A percentile compares a stretch with the other conserved stretches of the same genome.
Evolutionary conservation across 345 rosid species (phyloP).

Genomic region (Ailanthus altissimus): DNA sequence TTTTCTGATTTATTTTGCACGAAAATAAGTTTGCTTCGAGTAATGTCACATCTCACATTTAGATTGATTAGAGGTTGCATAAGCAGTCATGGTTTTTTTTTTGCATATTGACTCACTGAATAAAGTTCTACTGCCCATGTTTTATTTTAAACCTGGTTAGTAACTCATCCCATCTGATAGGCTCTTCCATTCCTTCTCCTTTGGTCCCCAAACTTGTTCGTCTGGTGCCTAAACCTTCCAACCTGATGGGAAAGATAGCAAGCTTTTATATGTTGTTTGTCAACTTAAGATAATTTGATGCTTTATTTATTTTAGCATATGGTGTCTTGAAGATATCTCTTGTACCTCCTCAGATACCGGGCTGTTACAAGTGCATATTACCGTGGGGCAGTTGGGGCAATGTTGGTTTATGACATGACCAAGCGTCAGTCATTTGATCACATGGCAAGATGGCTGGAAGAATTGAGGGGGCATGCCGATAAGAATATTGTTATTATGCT

Average conservation of each 20-base stretch:
- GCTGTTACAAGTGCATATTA: constrained; percentile 89
- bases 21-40: not conserved
- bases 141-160: not conserved
- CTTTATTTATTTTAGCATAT: not conserved
- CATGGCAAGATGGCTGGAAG: constrained; percentile 86
- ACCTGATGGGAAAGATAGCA: not conserved
- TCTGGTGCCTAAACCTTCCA: not conserved
- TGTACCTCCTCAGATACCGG: constrained; percentile 53
- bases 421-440: constrained; percentile 85
- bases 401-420: constrained; percentile 85
- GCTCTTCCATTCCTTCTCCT: not conserved
- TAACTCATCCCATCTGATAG: not conserved
- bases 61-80: not conserved
- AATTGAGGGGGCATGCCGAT: constrained; percentile 78
- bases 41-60: not conserved
- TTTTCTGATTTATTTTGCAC: not conserved
- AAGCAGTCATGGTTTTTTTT: not conserved
- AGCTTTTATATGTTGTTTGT: not conserved
- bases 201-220: not conserved
- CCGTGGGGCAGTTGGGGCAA: constrained; percentile 82
- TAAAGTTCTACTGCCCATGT: not conserved
- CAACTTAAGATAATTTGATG: constrained; percentile 6
- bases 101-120: not conserved
- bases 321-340: not conserved
- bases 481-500: constrained; percentile 84